phyloP scores from a whole-genome alignment of 177 flowering plant genomes.

The Vitis hybrid region DNA sequence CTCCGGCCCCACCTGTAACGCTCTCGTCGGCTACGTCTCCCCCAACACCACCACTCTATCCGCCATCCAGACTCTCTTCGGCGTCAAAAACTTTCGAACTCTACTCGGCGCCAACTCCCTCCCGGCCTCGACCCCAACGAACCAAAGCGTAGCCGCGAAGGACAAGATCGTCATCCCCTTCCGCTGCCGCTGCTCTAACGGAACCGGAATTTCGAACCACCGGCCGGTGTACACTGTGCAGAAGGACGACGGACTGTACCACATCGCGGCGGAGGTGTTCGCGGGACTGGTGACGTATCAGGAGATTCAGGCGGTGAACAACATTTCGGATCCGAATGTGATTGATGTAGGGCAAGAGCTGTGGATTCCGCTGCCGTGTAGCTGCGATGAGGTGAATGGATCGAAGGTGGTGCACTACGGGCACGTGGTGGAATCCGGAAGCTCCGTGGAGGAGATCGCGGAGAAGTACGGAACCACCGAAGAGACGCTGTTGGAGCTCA shows the following conservation, averaged over 20 bases:
- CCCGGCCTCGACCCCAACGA: constrained; percentile 32
- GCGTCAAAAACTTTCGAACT: constrained; percentile 30
- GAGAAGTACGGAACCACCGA: constrained; percentile 37
- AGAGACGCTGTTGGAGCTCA: constrained; percentile 42
- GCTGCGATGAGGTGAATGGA: constrained; percentile 71
- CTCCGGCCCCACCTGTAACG: constrained; percentile 41
- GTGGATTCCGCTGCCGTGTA: constrained; percentile 83
- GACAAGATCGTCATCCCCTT: constrained; percentile 56
- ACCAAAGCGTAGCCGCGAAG: constrained; percentile 16
- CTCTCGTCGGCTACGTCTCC: constrained; percentile 57
- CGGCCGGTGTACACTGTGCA: constrained; percentile 59
- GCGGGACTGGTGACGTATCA: constrained; percentile 35
- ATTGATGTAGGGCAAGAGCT: constrained; percentile 54
- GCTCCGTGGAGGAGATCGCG: constrained; percentile 55
- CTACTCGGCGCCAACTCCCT: constrained; percentile 65
- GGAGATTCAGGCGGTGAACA: constrained; percentile 49
- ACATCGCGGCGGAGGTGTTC: constrained; percentile 55
- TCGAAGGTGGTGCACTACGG: constrained; percentile 66
- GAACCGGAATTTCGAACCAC: constrained; percentile 50
- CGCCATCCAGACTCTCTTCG: constrained; percentile 41
- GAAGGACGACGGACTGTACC: constrained; percentile 44
- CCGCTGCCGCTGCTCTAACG: constrained; percentile 61
- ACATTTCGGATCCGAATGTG: constrained; percentile 25
- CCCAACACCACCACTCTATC: constrained; percentile 58
- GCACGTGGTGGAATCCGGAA: constrained; percentile 56